phyloP scores from a whole-genome alignment of 1,284 basidiomycete species.

The Hypsizygus ulmarius region DNA sequence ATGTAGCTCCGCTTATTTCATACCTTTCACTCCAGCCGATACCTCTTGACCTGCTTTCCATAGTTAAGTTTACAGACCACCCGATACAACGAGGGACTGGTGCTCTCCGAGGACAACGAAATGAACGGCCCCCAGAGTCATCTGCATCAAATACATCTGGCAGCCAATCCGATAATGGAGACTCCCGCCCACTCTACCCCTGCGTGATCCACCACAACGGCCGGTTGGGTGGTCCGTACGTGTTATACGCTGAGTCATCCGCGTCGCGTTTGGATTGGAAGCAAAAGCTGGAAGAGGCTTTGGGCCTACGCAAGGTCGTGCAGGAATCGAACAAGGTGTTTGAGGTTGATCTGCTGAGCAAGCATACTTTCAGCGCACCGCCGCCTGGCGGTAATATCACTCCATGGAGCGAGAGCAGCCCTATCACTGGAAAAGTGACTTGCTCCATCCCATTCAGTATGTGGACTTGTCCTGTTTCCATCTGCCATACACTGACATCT shows the following conservation, averaged over 20 bases:
- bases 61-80: constrained; percentile 78
- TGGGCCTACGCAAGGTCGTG: constrained; percentile 80
- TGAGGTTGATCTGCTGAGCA: constrained; percentile 82
- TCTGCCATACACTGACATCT: constrained; percentile 5
- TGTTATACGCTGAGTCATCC: constrained; percentile 81
- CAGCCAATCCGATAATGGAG: constrained; percentile 50
- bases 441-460: constrained; percentile 91
- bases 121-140: constrained; percentile 34
- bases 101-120: constrained; percentile 55
- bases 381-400: constrained; percentile 48
- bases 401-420: constrained; percentile 64
- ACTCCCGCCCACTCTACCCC: constrained; percentile 75
- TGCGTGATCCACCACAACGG: constrained; percentile 86
- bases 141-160: constrained; percentile 31
- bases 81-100: constrained; percentile 64
- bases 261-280: constrained; percentile 85
- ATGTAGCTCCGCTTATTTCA: constrained; percentile 2
- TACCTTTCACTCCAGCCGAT: constrained; percentile 61
- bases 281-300: constrained; percentile 84
- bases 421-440: constrained; percentile 86
- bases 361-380: constrained; percentile 81
- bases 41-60: constrained; percentile 80
- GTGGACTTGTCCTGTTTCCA: constrained; percentile 27
- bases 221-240: constrained; percentile 77
- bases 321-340: constrained; percentile 93